A percentile compares a stretch with the other conserved stretches of the same genome.
phyloP scores from a whole-genome alignment of 139 green algal genomes.

The Axilococcus clingmanii region DNA sequence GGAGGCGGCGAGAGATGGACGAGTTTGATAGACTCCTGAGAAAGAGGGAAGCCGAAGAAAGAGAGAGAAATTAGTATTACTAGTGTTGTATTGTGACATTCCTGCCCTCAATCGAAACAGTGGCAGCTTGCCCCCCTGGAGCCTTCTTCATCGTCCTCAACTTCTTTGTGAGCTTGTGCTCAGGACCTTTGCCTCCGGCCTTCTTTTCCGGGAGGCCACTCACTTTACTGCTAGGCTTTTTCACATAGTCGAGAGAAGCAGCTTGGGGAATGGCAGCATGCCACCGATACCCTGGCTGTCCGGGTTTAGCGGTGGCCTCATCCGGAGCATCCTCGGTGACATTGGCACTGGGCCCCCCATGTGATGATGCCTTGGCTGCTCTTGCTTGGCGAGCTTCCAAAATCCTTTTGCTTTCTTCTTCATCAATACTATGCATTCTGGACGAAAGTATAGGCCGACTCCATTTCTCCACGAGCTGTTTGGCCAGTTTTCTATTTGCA shows the following conservation, averaged over 20 bases:
- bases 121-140: conserved; percentile 16
- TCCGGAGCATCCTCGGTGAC: neutral
- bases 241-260: conserved; percentile 44
- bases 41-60: conserved; percentile 9
- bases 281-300: conserved; percentile 32
- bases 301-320: conserved; percentile 2
- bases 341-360: neutral
- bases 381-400: conserved; percentile 6
- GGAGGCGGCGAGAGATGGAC: conserved; percentile 5
- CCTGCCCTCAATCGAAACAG: conserved; percentile 31
- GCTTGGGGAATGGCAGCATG: conserved; percentile 40
- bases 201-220: conserved; percentile 8
- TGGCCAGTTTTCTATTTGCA: conserved; percentile 40
- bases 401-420: conserved; percentile 20
- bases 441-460: conserved; percentile 52
- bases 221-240: conserved; percentile 26
- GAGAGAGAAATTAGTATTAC: neutral
- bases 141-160: conserved; percentile 26
- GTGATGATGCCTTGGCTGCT: neutral
- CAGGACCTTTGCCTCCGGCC: neutral
- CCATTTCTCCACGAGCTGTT: conserved; percentile 53
- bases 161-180: conserved; percentile 38
- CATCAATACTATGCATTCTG: conserved; percentile 17
- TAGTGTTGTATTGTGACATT: conserved; percentile 28
- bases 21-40: conserved; percentile 22